A percentile compares a stretch with the other conserved stretches of the same genome.
Evolutionary conservation across 2,329 filamentous ascomycete species (phyloP).

Genomic region (Annulohypoxylon truncatum): DNA sequence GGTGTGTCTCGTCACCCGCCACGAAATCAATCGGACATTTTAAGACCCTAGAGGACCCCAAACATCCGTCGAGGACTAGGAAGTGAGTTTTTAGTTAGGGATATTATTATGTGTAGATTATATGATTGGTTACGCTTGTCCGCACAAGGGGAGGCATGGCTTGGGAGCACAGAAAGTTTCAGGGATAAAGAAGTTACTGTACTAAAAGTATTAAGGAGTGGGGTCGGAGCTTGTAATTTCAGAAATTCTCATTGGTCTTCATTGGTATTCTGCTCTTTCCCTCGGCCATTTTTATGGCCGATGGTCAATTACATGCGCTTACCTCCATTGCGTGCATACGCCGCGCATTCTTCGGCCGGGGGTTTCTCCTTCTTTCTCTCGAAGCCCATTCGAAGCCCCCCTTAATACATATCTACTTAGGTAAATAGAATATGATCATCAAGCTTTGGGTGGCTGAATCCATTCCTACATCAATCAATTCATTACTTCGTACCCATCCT

Average conservation of each 20-base stretch:
- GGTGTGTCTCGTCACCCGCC: conserved; percentile 14
- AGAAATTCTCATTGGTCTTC: conserved; percentile 25
- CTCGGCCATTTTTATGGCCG: conserved; percentile 37
- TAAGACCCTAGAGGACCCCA: conserved; percentile 13
- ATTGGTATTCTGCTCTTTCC: conserved; percentile 9
- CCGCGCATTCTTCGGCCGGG: conserved; percentile 23
- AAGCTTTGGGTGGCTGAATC: neutral
- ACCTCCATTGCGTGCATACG: conserved; percentile 28
- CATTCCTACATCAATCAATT: neutral
- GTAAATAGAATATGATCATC: neutral
- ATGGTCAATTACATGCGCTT: conserved; percentile 24
- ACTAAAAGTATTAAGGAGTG: conserved; percentile 20
- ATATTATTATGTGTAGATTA: neutral
- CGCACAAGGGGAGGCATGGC: conserved; percentile 17
- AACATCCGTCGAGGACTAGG: conserved; percentile 5
- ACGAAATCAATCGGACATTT: conserved; percentile 37
- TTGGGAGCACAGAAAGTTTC: conserved; percentile 10
- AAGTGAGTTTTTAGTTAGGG: conserved; percentile 16
- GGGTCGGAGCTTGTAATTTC: conserved; percentile 25
- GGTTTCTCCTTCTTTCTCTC: conserved; percentile 8
- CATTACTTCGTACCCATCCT: neutral
- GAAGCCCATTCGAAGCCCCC: neutral
- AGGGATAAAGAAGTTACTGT: conserved; percentile 25
- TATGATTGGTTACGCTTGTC: conserved; percentile 26
- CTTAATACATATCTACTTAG: neutral